A percentile compares a stretch with the other conserved stretches of the same genome.
phyloP scores from a whole-genome alignment of 306 rosid species.

The Citrullus amarus region DNA sequence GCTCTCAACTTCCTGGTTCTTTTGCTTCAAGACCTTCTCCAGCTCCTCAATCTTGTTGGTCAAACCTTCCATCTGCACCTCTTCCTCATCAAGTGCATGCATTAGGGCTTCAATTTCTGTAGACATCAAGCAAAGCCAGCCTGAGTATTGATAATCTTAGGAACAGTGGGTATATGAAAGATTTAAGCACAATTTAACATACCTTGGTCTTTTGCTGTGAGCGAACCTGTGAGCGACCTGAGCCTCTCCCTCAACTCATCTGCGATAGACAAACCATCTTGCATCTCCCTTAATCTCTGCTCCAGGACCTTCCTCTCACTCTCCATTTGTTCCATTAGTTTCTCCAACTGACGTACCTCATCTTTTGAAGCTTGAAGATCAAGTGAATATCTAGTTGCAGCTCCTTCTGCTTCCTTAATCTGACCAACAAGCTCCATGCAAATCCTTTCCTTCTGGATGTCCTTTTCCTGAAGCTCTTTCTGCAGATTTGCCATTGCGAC shows the following conservation, averaged over 20 bases:
- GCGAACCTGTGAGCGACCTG: conserved; percentile 44
- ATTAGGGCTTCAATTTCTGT: conserved; percentile 83
- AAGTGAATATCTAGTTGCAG: conserved; percentile 34
- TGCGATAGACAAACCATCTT: conserved; percentile 30
- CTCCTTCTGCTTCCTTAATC: conserved; percentile 76
- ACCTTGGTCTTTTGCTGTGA: conserved; percentile 88
- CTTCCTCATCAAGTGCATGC: conserved; percentile 97
- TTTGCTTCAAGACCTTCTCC: conserved; percentile 53
- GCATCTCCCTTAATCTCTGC: conserved; percentile 51
- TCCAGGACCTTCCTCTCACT: conserved; percentile 43
- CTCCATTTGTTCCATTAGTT: conserved; percentile 35
- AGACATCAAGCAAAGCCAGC: conserved; percentile 19
- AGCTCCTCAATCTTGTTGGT: conserved; percentile 50
- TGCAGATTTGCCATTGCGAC: conserved; percentile 48
- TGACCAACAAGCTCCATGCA: conserved; percentile 81
- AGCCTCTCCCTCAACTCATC: conserved; percentile 61
- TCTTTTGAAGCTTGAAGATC: conserved; percentile 61
- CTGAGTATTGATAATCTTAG: conserved; percentile 1
- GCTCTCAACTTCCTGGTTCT: conserved; percentile 55
- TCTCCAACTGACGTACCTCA: conserved; percentile 45
- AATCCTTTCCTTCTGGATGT: conserved; percentile 63
- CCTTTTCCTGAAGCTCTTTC: conserved; percentile 91
- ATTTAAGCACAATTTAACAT: conserved; percentile 11
- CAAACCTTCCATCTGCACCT: conserved; percentile 71
- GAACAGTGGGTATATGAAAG: not conserved